Base-by-base conservation (phyloP, 495 filamentous ascomycete species). In the Penicillium egyptiacum region DNA sequence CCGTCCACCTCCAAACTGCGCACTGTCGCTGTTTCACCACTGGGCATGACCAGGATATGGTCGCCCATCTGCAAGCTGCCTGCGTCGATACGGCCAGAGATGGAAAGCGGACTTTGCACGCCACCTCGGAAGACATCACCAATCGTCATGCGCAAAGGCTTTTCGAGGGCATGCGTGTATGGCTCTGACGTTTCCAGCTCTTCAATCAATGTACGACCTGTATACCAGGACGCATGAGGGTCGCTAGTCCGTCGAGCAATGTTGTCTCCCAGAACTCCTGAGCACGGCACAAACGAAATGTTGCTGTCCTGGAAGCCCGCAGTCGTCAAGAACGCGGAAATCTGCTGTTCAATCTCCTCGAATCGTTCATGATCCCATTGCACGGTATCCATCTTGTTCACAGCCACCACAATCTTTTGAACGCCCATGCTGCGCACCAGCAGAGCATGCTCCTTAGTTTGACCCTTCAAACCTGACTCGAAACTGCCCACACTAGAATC, bases 321-420 rank as follows among this genome's bases (percentile, higher is more conserved):
- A 0, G 85, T 80, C 0, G 83, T 85, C 52, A 98, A 73, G 74
- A 98, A 96, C 8, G 88, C 86, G 0, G 83, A 82, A 47, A 96
- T 82, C 64, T 96, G 91, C 60, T 90, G 83, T 55, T 84, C 79
- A 55, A 98, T 97, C 66, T 96, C 90, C 37, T 87, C 77, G 64
- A 93, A 98, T 3, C 92, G 83, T 16, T 81, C 86, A 71, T 87
- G 76, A 14, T 83, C 87, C 94, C 94, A 98, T 14, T 75, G 70
- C 9, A 92, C 85, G 0, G 81, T 84, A 69, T 98, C 94, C 65
- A 98, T 86, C 73, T 98, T 98, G 73, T 98, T 98, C 61, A 98
- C 81, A 4, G 90, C 93, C 41, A 98, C 87, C 49, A 98, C 85
- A 30, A 98, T 77, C 33, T 87, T 83, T 47, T 89, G 86, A 0